Evolutionary conservation across 257 asterid species (phyloP), one percentile per base, ranked within the genome.

Genomic region (Galeopsis tetrahit): DNA sequence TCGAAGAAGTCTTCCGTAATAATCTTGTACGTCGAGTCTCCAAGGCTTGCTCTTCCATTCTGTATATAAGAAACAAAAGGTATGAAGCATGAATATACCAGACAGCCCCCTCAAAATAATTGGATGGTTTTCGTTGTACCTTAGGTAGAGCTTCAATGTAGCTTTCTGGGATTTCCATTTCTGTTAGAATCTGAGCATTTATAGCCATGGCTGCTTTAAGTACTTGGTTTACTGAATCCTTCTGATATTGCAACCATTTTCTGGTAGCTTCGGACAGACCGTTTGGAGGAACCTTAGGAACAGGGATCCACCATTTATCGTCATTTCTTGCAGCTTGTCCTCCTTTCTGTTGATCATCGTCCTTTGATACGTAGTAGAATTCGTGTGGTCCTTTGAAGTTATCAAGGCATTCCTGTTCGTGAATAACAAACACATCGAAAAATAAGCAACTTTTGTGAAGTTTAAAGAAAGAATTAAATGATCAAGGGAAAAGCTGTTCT

Each of bases 191-290:
- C 55, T 87, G 92, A 77, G 88, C 90, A 44, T 87, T 87, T 34
- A 87, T 87, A 6, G 92, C 92, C 92, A 87, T 85, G n/a, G 92
- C 88, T 65, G 92, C 92, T 79, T 87, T 87, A 1, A 84, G 77
- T 6, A 87, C 89, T 81, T 87, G 92, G 35, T 78, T 81, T 7
- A 87, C 92, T 0, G 88, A 85, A 65, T 87, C 92, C 81, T 87
- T 87, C 63, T 87, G 92, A 61, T 67, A 75, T 49, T 84, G 92
- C 66, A 87, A 55, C 86, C 88, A 85, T 75, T 83, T 87, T 53
- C 84, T 76, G 21, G 85, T 66, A 8, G 28, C 59, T 36, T 85
- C 92, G 1, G 87, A 79, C 63, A 85, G 66, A 2, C 92, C 92
- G 11, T 82, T 69, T 13, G 81, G 78, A 13, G 90, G 92, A 33